Evolutionary conservation across 2,329 filamentous ascomycete genomes (phyloP).

Genomic region (Colletotrichum theobromicola): DNA sequence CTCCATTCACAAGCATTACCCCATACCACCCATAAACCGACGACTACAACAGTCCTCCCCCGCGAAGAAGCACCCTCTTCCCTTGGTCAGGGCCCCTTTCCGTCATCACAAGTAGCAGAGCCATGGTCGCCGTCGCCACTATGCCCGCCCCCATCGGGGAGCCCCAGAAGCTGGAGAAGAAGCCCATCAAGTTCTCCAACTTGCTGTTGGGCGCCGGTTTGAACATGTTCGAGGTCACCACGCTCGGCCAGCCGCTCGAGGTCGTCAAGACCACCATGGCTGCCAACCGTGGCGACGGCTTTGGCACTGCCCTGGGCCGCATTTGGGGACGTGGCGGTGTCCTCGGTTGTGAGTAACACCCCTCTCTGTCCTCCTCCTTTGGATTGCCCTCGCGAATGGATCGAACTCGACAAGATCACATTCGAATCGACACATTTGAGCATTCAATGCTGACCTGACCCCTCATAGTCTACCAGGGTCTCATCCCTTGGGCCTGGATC

Average conservation of each 20-base stretch:
- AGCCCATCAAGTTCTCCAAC: constrained; percentile 99
- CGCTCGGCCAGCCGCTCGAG: constrained; percentile 82
- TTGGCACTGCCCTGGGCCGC: constrained; percentile 79
- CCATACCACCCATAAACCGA: constrained; percentile 15
- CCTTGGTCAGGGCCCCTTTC: constrained; percentile 96
- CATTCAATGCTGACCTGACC: constrained; percentile 27
- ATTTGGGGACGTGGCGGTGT: constrained; percentile 95
- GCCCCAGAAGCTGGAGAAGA: constrained; percentile 81
- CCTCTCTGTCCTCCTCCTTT: neutral
- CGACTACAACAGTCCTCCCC: constrained; percentile 25
- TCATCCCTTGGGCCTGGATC: constrained; percentile 99
- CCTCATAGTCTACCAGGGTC: constrained; percentile 89
- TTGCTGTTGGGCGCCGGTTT: constrained; percentile 90
- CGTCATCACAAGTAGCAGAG: constrained; percentile 51
- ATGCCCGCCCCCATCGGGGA: constrained; percentile 55
- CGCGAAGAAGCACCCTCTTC: constrained; percentile 88
- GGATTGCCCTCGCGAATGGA: neutral
- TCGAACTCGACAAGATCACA: neutral
- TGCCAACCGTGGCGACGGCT: constrained; percentile 89
- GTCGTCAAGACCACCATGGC: constrained; percentile 99
- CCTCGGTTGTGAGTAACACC: constrained; percentile 80
- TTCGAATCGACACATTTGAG: neutral
- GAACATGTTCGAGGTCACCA: constrained; percentile 90
- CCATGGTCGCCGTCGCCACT: constrained; percentile 67
- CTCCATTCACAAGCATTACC: constrained; percentile 9